Conservation (phyloP, 352 stramenopile species). For the Phytophthora syringae region DNA sequence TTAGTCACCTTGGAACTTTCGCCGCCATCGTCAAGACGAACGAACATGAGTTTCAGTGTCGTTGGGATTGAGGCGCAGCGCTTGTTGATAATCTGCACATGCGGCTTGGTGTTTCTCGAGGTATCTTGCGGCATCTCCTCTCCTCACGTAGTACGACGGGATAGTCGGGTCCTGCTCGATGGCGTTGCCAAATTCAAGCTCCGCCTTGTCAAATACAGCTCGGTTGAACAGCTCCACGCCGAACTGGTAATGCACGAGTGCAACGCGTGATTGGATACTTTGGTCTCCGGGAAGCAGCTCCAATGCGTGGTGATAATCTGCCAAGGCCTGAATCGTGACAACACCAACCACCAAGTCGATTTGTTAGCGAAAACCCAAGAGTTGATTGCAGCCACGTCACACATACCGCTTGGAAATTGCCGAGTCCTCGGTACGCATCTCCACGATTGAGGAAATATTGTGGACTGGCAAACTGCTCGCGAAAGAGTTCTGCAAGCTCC, state of each 20-base stretch:
- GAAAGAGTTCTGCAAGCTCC: slow-evolving; percentile 54
- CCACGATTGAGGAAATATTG: slow-evolving; percentile 73
- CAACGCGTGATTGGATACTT: slow-evolving; percentile 66
- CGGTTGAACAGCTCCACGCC: slow-evolving; percentile 82
- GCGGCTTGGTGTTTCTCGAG: slow-evolving; percentile 71
- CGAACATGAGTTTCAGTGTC: slow-evolving; percentile 62
- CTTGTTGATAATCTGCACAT: slow-evolving; percentile 56
- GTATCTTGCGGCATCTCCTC: slow-evolving; percentile 77
- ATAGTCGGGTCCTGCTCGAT: slow-evolving; percentile 65
- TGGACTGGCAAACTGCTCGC: slow-evolving; percentile 51
- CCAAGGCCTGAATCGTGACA: slow-evolving; percentile 52
- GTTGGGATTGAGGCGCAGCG: slow-evolving; percentile 58
- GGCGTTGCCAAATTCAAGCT: slow-evolving; percentile 59
- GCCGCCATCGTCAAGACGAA: background rate
- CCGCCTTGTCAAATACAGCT: slow-evolving; percentile 73
- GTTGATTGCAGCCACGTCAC: background rate
- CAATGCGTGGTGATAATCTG: slow-evolving; percentile 79
- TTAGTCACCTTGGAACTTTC: background rate
- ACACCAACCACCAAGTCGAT: background rate
- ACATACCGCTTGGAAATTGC: slow-evolving; percentile 74
- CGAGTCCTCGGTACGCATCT: slow-evolving; percentile 75
- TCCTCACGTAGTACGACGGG: slow-evolving; percentile 69
- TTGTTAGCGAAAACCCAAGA: background rate
- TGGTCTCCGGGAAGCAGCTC: slow-evolving; percentile 59
- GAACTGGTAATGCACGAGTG: slow-evolving; percentile 85